Base-by-base conservation (phyloP, 1,284 basidiomycete genomes). In the Tilletiaria anomala region DNA sequence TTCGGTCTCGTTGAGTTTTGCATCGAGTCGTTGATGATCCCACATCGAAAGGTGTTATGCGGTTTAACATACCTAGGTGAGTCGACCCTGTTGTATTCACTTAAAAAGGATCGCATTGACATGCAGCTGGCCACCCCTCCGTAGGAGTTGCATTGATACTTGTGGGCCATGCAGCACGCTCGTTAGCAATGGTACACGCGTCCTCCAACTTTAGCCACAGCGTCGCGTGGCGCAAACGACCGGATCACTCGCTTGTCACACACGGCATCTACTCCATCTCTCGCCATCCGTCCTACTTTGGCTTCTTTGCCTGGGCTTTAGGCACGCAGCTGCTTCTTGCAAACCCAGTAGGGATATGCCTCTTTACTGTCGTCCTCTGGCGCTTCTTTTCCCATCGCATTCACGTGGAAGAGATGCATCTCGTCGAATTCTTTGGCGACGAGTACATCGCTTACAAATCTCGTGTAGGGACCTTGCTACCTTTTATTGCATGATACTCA, bases 221-320 rank as follows among this genome's bases (percentile, higher is more conserved):
- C 1, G 44, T 66, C 2, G 63, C 63, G 2, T 33, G 35, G 11
- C 36, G 42, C 17, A 66, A 66, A 40, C 39, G 58, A 0, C 24
- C 37, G 3, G 60, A 63, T 33, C 63, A 66, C 40, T 15, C 47
- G 37, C 42, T 66, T 17, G 63, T 66, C 15, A 65, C 48, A 12
- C 40, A 42, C 3, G 63, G 63, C 16, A 49, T 66, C 1, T 66
- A 65, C 31, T 41, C 47, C 18, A 85, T 78, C 75, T 82, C 80
- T 45, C 78, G 93, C 4, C 93, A 99, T 67, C 93, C 93, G 6
- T 93, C 88, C 0, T 99, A 99, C 58, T 77, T 84, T 0, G 93
- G 91, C 3, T 99, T 97, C 73, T 93, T 83, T 69, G 96, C 91
- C 68, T 97, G 91, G 91, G 89, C 88, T 0, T 58, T 97, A 22